phyloP scores from a whole-genome alignment of 2,329 filamentous ascomycete species.

The Pestalotiopsis sp. region DNA sequence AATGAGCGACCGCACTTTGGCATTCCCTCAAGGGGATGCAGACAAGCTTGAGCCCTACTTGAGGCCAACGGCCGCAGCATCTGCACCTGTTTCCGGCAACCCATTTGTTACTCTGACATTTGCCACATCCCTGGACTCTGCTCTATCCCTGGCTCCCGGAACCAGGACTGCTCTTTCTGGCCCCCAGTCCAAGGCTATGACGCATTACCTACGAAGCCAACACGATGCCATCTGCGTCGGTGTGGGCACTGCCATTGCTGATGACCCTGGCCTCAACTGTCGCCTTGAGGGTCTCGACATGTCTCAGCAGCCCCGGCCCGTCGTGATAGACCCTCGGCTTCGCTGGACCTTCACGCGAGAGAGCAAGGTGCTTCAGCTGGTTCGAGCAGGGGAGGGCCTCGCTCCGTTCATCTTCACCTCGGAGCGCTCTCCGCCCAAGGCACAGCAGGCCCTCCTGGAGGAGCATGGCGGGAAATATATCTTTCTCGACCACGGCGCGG shows the following conservation, averaged over 20 bases:
- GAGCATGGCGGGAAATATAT: conserved; percentile 57
- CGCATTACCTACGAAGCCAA: conserved; percentile 80
- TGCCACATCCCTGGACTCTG: conserved; percentile 85
- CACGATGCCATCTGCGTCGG: conserved; percentile 88
- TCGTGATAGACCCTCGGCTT: conserved; percentile 79
- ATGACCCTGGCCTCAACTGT: conserved; percentile 86
- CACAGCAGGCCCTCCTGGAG: conserved; percentile 45
- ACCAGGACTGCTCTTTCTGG: conserved; percentile 84
- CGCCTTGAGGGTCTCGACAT: conserved; percentile 50
- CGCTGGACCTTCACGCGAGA: conserved; percentile 67
- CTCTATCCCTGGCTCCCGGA: conserved; percentile 75
- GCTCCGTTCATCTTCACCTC: conserved; percentile 74
- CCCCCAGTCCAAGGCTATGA: conserved; percentile 85
- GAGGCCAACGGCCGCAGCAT: conserved; percentile 11
- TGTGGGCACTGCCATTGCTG: conserved; percentile 79
- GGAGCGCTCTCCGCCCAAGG: conserved; percentile 44
- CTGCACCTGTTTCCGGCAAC: not conserved
- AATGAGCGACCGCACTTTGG: conserved; percentile 19
- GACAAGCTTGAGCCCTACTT: conserved; percentile 20
- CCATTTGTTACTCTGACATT: conserved; percentile 80
- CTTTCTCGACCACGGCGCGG: conserved; percentile 27
- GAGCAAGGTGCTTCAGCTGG: conserved; percentile 69
- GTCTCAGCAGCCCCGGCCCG: conserved; percentile 71
- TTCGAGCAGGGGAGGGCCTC: conserved; percentile 65
- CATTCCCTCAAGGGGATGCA: conserved; percentile 29